Evolutionary conservation across 495 filamentous ascomycete genomes (phyloP).

Genomic region (Evernia prunastri): DNA sequence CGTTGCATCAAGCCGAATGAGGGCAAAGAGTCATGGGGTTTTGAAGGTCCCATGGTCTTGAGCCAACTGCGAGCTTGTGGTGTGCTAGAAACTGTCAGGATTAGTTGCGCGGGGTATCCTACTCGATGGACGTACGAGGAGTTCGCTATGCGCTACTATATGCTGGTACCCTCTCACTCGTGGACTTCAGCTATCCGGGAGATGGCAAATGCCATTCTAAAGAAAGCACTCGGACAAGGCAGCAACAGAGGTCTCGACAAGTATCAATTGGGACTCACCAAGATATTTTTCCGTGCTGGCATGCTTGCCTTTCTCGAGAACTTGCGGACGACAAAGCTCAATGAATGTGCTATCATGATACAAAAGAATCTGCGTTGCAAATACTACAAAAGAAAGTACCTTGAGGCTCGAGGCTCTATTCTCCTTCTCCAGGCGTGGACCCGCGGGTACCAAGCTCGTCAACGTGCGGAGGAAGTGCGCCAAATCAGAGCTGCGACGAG

Average conservation of each 20-base stretch:
- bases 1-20: slow-evolving; percentile 99
- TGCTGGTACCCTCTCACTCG: slow-evolving; percentile 83
- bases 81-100: slow-evolving; percentile 97
- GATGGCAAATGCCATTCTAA: slow-evolving; percentile 88
- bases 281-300: slow-evolving; percentile 98
- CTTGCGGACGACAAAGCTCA: slow-evolving; percentile 78
- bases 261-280: slow-evolving; percentile 93
- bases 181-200: slow-evolving; percentile 92
- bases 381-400: slow-evolving; percentile 87
- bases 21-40: slow-evolving; percentile 94
- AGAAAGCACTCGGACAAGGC: slow-evolving; percentile 76
- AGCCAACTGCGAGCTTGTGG: slow-evolving; percentile 96
- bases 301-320: slow-evolving; percentile 99
- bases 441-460: slow-evolving; percentile 69
- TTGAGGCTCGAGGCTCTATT: slow-evolving; percentile 77
- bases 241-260: slow-evolving; percentile 80
- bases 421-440: slow-evolving; percentile 68
- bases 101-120: slow-evolving; percentile 95
- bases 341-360: slow-evolving; percentile 94
- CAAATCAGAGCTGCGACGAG: slow-evolving; percentile 80
- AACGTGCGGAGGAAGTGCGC: slow-evolving; percentile 71
- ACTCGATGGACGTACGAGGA: slow-evolving; percentile 99
- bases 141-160: slow-evolving; percentile 96
- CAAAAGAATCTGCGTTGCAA: slow-evolving; percentile 97
- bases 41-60: slow-evolving; percentile 98